A percentile compares a stretch with the other conserved stretches of the same genome.
Conservation (phyloP, 2,329 filamentous ascomycete genomes). For the Verticillium zaregamsianum region DNA sequence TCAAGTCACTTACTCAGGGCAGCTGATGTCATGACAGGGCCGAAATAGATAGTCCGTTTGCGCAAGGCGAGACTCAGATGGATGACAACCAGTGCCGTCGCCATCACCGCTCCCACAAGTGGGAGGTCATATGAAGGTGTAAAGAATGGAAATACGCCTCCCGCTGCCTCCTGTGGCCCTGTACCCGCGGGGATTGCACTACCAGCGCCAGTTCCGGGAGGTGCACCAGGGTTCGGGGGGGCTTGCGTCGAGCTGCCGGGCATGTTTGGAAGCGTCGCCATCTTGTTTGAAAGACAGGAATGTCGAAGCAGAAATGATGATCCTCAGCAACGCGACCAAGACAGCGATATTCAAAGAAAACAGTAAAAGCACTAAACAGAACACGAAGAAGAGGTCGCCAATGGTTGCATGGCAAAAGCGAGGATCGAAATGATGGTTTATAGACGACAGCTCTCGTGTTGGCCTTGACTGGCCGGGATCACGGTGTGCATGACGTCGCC, state of each 20-base stretch:
- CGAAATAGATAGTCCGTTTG: background rate
- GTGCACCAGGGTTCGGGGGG: background rate
- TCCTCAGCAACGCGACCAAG: background rate
- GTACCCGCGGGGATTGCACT: background rate
- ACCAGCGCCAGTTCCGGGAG: background rate
- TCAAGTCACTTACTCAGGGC: background rate
- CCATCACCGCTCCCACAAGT: background rate
- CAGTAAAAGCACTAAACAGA: background rate
- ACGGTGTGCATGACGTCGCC: background rate
- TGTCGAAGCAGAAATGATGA: background rate
- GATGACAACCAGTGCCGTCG: background rate
- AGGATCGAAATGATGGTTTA: background rate
- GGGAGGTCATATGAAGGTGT: conserved; percentile 1
- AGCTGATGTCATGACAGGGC: background rate
- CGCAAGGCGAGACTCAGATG: background rate
- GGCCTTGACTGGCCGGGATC: background rate
- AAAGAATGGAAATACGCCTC: conserved; percentile 1
- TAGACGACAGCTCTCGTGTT: background rate
- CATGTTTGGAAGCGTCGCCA: background rate
- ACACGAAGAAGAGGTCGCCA: background rate
- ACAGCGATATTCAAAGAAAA: background rate
- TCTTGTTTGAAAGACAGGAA: background rate
- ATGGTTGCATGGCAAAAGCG: background rate
- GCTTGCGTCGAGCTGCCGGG: background rate
- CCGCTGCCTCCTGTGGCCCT: background rate